phyloP scores from a whole-genome alignment of 1,139 yeast genomes.

The Nakaseomyces bracarensis region DNA sequence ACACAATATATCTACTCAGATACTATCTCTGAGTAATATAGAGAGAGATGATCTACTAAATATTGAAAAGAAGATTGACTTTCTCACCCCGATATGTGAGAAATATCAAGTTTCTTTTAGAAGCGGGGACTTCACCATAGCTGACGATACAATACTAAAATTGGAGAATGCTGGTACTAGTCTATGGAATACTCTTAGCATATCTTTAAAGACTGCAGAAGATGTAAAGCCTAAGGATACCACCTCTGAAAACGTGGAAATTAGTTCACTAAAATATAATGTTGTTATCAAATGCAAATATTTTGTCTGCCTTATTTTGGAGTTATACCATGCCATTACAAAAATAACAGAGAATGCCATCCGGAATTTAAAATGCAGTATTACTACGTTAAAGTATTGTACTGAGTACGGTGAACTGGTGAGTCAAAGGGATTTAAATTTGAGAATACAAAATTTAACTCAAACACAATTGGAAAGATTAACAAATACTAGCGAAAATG shows the following conservation, averaged over 20 bases:
- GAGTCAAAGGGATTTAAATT: constrained; percentile 7
- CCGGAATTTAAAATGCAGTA: constrained; percentile 17
- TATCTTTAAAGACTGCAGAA: constrained; percentile 12
- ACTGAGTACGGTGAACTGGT: constrained; percentile 15
- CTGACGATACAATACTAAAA: constrained; percentile 14
- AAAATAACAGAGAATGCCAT: constrained; percentile 11
- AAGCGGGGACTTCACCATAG: constrained; percentile 12
- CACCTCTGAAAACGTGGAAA: not conserved
- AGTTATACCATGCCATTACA: constrained; percentile 17
- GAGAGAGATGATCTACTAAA: constrained; percentile 8
- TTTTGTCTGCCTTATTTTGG: constrained; percentile 20
- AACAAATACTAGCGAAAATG: constrained; percentile 9
- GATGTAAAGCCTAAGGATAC: not conserved
- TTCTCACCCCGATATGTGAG: constrained; percentile 19
- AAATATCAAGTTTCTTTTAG: constrained; percentile 22
- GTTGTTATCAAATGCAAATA: constrained; percentile 13
- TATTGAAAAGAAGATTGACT: constrained; percentile 16
- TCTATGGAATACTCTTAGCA: constrained; percentile 22
- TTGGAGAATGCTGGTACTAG: constrained; percentile 21
- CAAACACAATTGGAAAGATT: constrained; percentile 12
- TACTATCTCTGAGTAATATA: constrained; percentile 10
- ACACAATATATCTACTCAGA: constrained; percentile 19
- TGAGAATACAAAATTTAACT: constrained; percentile 11
- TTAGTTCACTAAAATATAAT: not conserved
- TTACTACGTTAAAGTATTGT: not conserved